Evolutionary conservation across 306 rosid genomes (phyloP).

Genomic region (Echinosophora koreensis): DNA sequence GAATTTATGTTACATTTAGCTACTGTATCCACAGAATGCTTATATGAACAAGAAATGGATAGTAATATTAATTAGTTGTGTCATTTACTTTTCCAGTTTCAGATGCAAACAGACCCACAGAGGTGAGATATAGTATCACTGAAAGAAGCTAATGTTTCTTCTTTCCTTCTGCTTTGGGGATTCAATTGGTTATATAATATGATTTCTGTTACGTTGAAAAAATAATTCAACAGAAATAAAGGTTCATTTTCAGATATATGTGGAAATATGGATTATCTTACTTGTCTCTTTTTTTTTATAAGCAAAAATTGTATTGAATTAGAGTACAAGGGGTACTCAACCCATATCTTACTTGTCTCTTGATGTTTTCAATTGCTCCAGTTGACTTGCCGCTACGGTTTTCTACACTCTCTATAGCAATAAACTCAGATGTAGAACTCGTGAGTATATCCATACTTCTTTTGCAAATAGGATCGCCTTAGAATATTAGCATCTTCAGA

Average conservation of each 20-base stretch:
- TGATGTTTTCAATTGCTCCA: conserved; percentile 58
- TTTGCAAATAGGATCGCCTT: conserved; percentile 18
- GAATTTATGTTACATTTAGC: conserved; percentile 26
- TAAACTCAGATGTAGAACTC: conserved; percentile 73
- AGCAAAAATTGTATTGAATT: too few relatives aligned
- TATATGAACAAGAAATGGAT: conserved; percentile 23
- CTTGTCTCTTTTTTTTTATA: conserved; percentile 55
- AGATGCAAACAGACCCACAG: not conserved
- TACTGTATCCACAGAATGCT: not conserved
- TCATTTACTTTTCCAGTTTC: conserved; percentile 6
- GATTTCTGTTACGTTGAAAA: conserved; percentile 11
- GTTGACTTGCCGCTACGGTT: conserved; percentile 92
- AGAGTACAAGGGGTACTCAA: too few relatives aligned
- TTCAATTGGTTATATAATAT: conserved; percentile 1
- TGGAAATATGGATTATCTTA: conserved; percentile 40
- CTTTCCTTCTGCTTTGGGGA: conserved; percentile 16
- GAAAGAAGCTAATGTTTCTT: conserved; percentile 15
- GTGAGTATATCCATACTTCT: conserved; percentile 59
- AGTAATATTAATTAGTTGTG: not conserved
- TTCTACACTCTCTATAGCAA: conserved; percentile 68
- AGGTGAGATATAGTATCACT: conserved; percentile 4
- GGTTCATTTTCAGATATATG: conserved; percentile 5
- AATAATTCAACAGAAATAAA: not conserved
- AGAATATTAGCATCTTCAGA: conserved; percentile 10
- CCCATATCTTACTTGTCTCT: conserved; percentile 54